phyloP scores from a whole-genome alignment of 2,329 filamentous ascomycete species.

The Botrytis pseudocinerea region DNA sequence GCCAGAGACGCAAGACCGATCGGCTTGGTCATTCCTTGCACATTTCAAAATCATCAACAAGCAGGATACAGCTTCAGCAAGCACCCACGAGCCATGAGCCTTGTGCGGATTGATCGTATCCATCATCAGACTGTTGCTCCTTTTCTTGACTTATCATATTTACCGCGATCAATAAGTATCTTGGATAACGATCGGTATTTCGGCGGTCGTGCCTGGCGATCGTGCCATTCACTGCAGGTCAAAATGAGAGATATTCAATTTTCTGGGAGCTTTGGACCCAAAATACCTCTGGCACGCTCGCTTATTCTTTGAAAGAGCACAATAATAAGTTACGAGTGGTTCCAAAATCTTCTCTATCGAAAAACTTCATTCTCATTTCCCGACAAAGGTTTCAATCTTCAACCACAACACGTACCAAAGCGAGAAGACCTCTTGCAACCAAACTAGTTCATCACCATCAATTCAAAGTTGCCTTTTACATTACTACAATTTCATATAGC shows the following conservation, averaged over 20 bases:
- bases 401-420: neutral
- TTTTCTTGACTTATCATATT: neutral
- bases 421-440: neutral
- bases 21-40: neutral
- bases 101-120: neutral
- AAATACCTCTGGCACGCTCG: conserved; percentile 1
- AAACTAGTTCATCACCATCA: neutral
- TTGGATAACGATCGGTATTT: neutral
- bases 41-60: neutral
- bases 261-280: neutral
- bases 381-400: neutral
- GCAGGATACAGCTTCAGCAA: neutral
- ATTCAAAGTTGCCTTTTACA: neutral
- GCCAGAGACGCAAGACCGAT: neutral
- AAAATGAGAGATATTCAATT: neutral
- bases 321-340: neutral
- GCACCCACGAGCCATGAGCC: neutral
- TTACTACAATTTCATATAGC: neutral
- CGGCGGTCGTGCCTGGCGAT: neutral
- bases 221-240: neutral
- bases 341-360: neutral
- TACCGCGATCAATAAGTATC: neutral
- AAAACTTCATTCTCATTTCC: neutral
- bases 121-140: neutral
- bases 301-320: neutral